Base-by-base conservation (phyloP, 1,284 basidiomycete genomes). In the Hypsizygus ulmarius region DNA sequence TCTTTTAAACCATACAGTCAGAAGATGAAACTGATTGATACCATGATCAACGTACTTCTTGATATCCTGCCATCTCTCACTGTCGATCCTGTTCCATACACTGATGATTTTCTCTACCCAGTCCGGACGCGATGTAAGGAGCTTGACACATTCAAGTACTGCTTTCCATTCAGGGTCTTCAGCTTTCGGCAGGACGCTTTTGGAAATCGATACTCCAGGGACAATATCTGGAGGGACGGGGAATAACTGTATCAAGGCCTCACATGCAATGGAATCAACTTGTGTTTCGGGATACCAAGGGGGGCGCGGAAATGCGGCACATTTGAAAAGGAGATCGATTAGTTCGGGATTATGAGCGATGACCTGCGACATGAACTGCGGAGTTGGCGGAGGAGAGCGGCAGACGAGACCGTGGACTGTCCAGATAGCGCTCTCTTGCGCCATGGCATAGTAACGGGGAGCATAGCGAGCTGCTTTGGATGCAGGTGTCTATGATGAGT, bases 361-460 rank as follows among this genome's bases (percentile, higher is more conserved):
- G 14, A 63, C 46, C 7, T 62, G 54, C 32, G 58, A 49, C 34
- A 57, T 57, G 37, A 57, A 57, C 38, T 56, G 54, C 16, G 55
- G 56, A 11, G 54, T 47, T 15, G 59, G 61, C 4, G 59, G 54
- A 15, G 62, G 57, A 29, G 47, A 46, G 6, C 55, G 57, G 35
- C 58, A 49, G 34, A 63, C 45, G 18, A 65, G 51, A 2, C 55
- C 59, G 8, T 60, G 54, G 16, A 59, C 39, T 9, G 57, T 43
- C 59, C 61, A 63, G 3, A 60, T 39, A 10, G 63, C 59, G 21
- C 46, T 56, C 48, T 64, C 63, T 53, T 65, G 64, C 6, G 53
- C 37, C 54, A 62, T 59, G 16, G 57, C 61, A 43, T 59, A 65
- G 39, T 54, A 58, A 12, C 62, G 50, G 3, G 59, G 59, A 5